Evolutionary conservation across 345 rosid species (phyloP).

Genomic region (Heritiera littoralis): DNA sequence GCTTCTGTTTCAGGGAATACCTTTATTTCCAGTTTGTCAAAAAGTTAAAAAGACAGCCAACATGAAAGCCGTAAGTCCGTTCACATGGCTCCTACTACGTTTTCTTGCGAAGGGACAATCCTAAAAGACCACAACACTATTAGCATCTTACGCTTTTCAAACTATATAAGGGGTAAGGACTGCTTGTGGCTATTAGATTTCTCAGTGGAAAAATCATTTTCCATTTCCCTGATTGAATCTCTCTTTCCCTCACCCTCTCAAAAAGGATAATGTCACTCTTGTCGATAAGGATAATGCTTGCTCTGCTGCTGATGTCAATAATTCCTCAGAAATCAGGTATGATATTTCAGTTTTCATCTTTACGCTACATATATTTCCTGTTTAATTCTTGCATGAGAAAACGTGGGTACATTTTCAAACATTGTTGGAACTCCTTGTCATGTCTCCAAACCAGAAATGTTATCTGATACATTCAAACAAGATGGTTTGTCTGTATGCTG

Average conservation of each 20-base stretch:
- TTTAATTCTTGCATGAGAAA: neutral
- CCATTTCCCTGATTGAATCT: slow-evolving; percentile 5
- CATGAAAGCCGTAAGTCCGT: neutral
- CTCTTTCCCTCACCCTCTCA: slow-evolving; percentile 20
- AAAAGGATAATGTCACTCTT: slow-evolving; percentile 37
- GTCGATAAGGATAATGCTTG: slow-evolving; percentile 44
- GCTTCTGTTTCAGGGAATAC: neutral
- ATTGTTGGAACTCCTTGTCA: neutral
- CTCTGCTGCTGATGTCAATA: slow-evolving; percentile 38
- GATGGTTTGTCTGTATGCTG: neutral
- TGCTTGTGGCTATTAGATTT: slow-evolving; percentile 19
- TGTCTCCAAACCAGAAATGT: neutral
- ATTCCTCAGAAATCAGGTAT: slow-evolving; percentile 47
- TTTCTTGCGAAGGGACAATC: neutral
- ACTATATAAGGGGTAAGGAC: slow-evolving; percentile 1
- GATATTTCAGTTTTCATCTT: neutral
- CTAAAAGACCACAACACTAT: neutral
- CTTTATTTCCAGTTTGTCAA: neutral
- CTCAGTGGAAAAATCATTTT: slow-evolving; percentile 19
- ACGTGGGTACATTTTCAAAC: neutral
- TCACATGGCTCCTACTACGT: slow-evolving; percentile 3
- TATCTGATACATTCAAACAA: neutral
- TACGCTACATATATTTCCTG: neutral
- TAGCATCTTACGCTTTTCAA: neutral
- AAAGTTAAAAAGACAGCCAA: neutral